These are phyloP conservation scores for Ustilago nuda DNA, from an alignment of 1,284 basidiomycete species.

Conservation along the genomic window DNA sequence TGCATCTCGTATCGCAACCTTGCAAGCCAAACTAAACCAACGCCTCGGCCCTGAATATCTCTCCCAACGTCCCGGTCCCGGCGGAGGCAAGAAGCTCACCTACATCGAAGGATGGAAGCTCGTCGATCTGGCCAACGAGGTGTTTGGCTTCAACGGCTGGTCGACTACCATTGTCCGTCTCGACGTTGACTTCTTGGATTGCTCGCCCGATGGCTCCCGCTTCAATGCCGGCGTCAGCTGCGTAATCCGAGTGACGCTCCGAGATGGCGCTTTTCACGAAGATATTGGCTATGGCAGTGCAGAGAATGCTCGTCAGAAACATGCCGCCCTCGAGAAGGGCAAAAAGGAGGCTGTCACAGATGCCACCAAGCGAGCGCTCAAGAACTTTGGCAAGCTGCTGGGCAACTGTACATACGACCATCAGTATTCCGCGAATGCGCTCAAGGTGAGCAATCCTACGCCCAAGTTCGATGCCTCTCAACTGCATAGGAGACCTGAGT, in stretches of 20 bases:
- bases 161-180: conserved; percentile 84
- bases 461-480: conserved; percentile 54
- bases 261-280: conserved; percentile 90
- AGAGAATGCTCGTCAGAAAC: conserved; percentile 88
- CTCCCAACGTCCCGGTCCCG: conserved; percentile 87
- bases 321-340: conserved; percentile 90
- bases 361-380: conserved; percentile 86
- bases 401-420: conserved; percentile 96
- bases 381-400: conserved; percentile 91
- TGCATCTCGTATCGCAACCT: conserved; percentile 72
- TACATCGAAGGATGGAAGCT: conserved; percentile 96
- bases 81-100: conserved; percentile 78
- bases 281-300: conserved; percentile 81
- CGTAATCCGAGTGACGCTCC: conserved; percentile 85
- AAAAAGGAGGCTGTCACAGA: conserved; percentile 99
- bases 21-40: conserved; percentile 86
- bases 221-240: conserved; percentile 82
- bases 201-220: conserved; percentile 75
- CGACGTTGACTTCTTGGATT: conserved; percentile 74
- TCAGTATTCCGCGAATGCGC: conserved; percentile 82
- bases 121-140: conserved; percentile 84
- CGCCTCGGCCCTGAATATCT: conserved; percentile 94
- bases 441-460: conserved; percentile 72
- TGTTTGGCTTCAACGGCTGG: conserved; percentile 99
- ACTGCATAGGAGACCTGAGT: conserved; percentile 49